Evolutionary conservation across 345 rosid species (phyloP), one percentile per base, ranked within the genome.

Genomic region (Balakata baccata): DNA sequence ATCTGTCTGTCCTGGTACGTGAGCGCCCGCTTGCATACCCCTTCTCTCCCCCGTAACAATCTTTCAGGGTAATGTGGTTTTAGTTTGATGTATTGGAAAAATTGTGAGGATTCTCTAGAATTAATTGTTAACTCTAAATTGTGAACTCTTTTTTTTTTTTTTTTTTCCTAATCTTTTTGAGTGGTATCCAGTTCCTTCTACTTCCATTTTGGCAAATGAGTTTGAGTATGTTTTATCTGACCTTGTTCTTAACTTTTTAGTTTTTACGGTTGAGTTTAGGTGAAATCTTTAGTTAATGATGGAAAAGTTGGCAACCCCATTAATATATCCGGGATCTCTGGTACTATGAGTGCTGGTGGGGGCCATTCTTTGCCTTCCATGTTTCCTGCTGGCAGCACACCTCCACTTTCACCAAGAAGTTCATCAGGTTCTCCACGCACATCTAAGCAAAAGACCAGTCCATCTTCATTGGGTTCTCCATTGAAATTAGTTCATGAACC

Each of bases 341-440:
- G 10, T 51, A 43, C 39, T 66, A 9, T 50, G 10, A 62, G 37
- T 71, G 60, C 6, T 54, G 56, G 60, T 45, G 72, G 74, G n/a
- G 58, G 61, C 23, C 72, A 56, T 75, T 20, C 79, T 7, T 52
- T 72, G 14, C 77, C 83, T 25, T 75, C 83, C 60, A 61, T 80
- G 77, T 75, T 80, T 54, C 74, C 79, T 67, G 25, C 74, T 75
- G 83, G 83, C 17, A 67, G 74, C 29, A 68, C 74, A n/a, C 83
- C 79, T 41, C 83, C 83, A 5, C 70, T 80, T 52, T 80, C 79
- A n/a, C 83, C 83, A 11, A 72, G 77, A 70, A 75, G 83, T 72
- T 59, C 72, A 5, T 71, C 77, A n/a, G 76, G 79, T 47, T 80
- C 83, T 66, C 83, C 83, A 41, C 79, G 74, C 64, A 37, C 25